Conservation (phyloP, 495 filamentous ascomycete genomes). For the Baudoinia panamericana region DNA sequence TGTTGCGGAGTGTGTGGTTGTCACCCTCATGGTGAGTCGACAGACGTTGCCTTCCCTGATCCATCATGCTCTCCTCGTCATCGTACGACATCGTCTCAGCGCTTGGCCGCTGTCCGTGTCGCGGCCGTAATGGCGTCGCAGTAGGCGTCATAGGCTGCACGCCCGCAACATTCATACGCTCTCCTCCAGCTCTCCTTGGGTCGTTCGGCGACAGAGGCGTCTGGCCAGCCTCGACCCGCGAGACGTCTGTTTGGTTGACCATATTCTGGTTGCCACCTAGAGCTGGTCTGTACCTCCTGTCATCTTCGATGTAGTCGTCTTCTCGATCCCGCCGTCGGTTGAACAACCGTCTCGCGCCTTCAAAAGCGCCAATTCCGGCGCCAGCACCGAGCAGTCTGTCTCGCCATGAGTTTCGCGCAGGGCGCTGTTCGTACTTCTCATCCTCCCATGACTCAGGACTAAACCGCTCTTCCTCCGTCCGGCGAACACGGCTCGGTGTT, state of each 20-base stretch:
- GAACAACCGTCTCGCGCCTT: slow-evolving; percentile 50
- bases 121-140: slow-evolving; percentile 10
- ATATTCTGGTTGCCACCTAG: slow-evolving; percentile 21
- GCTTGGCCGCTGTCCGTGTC: not conserved
- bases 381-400: slow-evolving; percentile 53
- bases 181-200: slow-evolving; percentile 28
- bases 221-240: slow-evolving; percentile 30
- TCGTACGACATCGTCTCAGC: slow-evolving; percentile 7
- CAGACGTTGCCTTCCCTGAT: slow-evolving; percentile 1
- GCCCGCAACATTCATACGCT: slow-evolving; percentile 23
- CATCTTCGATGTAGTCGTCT: slow-evolving; percentile 41
- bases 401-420: slow-evolving; percentile 34
- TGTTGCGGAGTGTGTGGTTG: slow-evolving; percentile 45
- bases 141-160: slow-evolving; percentile 17
- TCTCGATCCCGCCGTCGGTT: slow-evolving; percentile 48
- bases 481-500: slow-evolving; percentile 2
- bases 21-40: slow-evolving; percentile 22
- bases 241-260: slow-evolving; percentile 29
- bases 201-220: slow-evolving; percentile 27
- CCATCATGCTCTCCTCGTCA: slow-evolving; percentile 8
- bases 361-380: slow-evolving; percentile 52
- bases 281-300: slow-evolving; percentile 22
- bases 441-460: slow-evolving; percentile 19
- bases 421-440: slow-evolving; percentile 14
- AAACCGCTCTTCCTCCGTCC: slow-evolving; percentile 31